phyloP scores from a whole-genome alignment of 164 flowering plant genomes.

The Brasenia schreberi region DNA sequence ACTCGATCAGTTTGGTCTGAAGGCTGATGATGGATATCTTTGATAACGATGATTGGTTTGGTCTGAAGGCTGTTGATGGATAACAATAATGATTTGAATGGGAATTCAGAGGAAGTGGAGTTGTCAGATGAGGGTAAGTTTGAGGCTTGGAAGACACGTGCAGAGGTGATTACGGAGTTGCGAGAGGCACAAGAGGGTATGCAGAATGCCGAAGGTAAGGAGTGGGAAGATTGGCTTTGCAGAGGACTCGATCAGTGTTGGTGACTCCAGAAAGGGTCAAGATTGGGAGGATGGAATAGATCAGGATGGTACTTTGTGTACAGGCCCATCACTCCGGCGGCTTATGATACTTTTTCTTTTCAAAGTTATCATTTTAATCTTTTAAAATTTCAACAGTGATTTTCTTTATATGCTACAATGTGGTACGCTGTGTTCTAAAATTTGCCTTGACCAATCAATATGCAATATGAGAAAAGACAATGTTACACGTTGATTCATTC shows the following conservation, averaged over 20 bases:
- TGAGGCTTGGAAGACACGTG: slow-evolving; percentile 92
- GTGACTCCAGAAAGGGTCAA: slow-evolving; percentile 22
- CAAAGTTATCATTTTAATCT: no score
- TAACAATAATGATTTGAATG: slow-evolving; percentile 16
- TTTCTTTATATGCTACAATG: no score
- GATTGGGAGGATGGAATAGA: slow-evolving; percentile 23
- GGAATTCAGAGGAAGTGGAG: slow-evolving; percentile 13
- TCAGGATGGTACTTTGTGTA: slow-evolving; percentile 2
- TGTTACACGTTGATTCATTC: no score
- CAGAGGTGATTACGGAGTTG: slow-evolving; percentile 83
- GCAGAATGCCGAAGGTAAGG: slow-evolving; percentile 60
- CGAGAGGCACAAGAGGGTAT: slow-evolving; percentile 81
- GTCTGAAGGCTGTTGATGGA: slow-evolving; percentile 39
- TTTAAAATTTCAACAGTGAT: no score
- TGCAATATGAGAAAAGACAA: no score
- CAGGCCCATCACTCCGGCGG: no score
- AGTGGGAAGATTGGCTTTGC: slow-evolving; percentile 95
- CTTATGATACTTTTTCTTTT: not conserved
- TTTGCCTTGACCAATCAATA: no score
- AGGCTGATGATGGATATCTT: no score
- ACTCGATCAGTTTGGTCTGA: no score
- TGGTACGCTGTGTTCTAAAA: no score
- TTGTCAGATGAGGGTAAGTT: slow-evolving; percentile 56
- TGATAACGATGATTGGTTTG: slow-evolving; percentile 81
- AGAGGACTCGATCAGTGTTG: slow-evolving; percentile 17